phyloP scores from a whole-genome alignment of 2,329 filamentous ascomycete species.

The Fusarium keratoplasticum region DNA sequence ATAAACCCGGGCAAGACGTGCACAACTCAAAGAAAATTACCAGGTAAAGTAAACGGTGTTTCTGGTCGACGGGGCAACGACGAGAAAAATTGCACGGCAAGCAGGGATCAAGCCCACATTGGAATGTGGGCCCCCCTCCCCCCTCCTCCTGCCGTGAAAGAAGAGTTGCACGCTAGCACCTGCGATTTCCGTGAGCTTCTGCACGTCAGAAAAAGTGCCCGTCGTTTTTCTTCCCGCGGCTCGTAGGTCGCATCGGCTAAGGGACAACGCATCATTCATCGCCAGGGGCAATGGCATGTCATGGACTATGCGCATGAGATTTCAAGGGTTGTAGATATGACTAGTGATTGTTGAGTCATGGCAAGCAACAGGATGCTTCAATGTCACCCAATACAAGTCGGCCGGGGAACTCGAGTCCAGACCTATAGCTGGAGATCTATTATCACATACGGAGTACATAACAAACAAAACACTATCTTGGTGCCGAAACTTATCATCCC shows the following conservation, averaged over 20 bases:
- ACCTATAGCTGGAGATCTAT: conserved; percentile 1
- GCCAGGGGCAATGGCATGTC: neutral
- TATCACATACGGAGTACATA: neutral
- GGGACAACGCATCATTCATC: neutral
- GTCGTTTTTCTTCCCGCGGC: neutral
- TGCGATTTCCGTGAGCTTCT: neutral
- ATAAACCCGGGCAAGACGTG: conserved; percentile 12
- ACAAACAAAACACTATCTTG: conserved; percentile 4
- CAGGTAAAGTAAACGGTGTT: conserved; percentile 38
- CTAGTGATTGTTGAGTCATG: conserved; percentile 17
- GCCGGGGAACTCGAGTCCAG: neutral
- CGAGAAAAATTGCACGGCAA: conserved; percentile 26
- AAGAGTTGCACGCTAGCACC: neutral
- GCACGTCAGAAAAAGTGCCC: neutral
- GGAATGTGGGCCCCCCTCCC: conserved; percentile 15
- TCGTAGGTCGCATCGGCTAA: neutral
- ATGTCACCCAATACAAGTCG: conserved; percentile 10
- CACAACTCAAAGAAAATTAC: conserved; percentile 31
- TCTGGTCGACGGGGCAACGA: conserved; percentile 44
- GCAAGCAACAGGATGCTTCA: neutral
- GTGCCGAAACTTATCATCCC: neutral
- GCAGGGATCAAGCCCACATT: conserved; percentile 6
- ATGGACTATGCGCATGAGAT: neutral
- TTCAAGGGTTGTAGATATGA: neutral
- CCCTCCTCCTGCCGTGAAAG: neutral